These are phyloP conservation scores for Hypsizygus marmoreus DNA, from an alignment of 768 basidiomycete species.

Conservation along the genomic window DNA sequence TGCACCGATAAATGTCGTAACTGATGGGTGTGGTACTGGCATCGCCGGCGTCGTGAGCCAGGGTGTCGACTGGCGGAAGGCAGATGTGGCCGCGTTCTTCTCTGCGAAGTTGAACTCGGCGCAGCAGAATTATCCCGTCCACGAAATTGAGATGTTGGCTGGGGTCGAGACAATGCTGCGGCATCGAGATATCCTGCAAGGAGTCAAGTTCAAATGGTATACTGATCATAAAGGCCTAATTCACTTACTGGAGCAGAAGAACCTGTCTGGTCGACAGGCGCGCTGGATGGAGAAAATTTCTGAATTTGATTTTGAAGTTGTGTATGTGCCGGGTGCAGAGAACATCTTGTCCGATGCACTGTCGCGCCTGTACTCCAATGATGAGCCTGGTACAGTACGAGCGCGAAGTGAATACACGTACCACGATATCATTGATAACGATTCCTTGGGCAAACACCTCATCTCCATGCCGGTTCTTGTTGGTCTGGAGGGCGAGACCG, in stretches of 20 bases:
- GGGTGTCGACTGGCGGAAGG: conserved; percentile 26
- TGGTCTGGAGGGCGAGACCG: neutral
- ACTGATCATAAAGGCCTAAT: conserved; percentile 25
- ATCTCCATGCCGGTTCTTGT: neutral
- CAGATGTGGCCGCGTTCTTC: conserved; percentile 35
- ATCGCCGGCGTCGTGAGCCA: conserved; percentile 30
- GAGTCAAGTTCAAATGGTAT: conserved; percentile 25
- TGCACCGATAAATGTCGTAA: conserved; percentile 29
- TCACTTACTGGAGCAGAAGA: conserved; percentile 31
- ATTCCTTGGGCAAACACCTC: neutral
- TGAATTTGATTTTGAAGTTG: conserved; percentile 38
- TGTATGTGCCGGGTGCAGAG: conserved; percentile 10
- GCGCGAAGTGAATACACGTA: too few species aligned
- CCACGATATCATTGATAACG: neutral
- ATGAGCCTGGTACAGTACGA: conserved; percentile 7
- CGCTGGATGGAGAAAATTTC: conserved; percentile 29
- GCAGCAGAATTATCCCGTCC: conserved; percentile 35
- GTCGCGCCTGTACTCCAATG: conserved; percentile 19
- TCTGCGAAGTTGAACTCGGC: conserved; percentile 35
- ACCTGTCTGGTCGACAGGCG: conserved; percentile 31
- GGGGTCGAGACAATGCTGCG: conserved; percentile 36
- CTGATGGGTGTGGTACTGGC: conserved; percentile 32
- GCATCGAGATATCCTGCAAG: conserved; percentile 30
- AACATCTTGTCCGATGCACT: conserved; percentile 43
- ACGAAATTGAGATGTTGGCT: conserved; percentile 35